Evolutionary conservation across 2,329 filamentous ascomycete genomes (phyloP), one percentile per base, ranked within the genome.

Genomic region (Arthrobotrys sphaeroides): DNA sequence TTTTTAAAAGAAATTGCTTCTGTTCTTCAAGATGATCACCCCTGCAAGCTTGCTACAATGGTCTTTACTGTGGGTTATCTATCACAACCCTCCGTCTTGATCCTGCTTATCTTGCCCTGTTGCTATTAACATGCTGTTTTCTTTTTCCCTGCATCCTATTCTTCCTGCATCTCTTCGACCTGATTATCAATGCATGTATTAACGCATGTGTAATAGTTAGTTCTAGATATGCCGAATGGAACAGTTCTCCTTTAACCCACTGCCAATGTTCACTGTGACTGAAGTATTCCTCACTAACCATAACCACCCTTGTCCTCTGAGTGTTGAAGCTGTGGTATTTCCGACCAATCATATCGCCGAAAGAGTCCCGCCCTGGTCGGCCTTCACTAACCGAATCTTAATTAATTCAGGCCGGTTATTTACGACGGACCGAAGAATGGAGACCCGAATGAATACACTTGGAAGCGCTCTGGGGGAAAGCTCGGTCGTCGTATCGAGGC

Each of bases 311-410:
- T 33, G 31, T 33, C 36, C n/a, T 40, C 12, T 22, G 5, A 43
- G 40, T 43, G 40, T 43, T 43, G 40, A 6, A 20, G 3, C 40
- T 43, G 40, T 43, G 40, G 20, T 43, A 43, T 43, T 43, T 43
- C 18, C 16, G 12, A 22, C 40, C 40, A 43, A 43, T 43, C 3
- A 22, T 16, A 43, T 5, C 12, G 1, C 40, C n/a, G 40, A 3
- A n/a, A 20, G 4, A 18, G 9, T 43, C 4, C 36, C 36, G 36
- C 36, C 1, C 18, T 43, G 18, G 18, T 43, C 40, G 12, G 16
- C 36, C 28, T 51, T 51, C 24, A 22, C 49, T 53, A 53, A 36
- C 49, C 49, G 49, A 20, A 53, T 40, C 36, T 40, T n/a, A 40
- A n/a, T n/a, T n/a, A n/a, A 16, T n/a, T 13, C 36, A 40, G 36